These are phyloP conservation scores for Psilocybe cubensis DNA, from an alignment of 768 basidiomycete species.

Conservation along the genomic window DNA sequence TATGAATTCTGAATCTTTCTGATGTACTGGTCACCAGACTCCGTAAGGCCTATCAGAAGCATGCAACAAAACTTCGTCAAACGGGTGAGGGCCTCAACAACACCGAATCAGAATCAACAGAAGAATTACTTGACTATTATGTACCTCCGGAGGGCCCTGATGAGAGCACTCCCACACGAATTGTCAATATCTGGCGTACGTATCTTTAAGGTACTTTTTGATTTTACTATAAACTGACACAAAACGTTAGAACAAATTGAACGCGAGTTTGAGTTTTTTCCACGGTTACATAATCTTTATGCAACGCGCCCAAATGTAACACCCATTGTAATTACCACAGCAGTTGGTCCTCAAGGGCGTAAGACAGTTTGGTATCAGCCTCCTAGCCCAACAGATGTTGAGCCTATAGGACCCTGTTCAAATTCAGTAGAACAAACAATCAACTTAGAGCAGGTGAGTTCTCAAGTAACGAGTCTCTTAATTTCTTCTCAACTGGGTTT, in stretches of 20 bases:
- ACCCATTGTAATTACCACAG: slow-evolving; percentile 30
- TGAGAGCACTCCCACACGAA: slow-evolving; percentile 16
- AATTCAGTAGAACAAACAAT: neutral
- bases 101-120: neutral
- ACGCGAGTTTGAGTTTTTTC: slow-evolving; percentile 24
- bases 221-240: neutral
- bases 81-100: slow-evolving; percentile 23
- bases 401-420: neutral
- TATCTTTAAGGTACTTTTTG: neutral
- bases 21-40: slow-evolving; percentile 10
- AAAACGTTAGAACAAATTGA: slow-evolving; percentile 22
- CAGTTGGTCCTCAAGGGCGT: slow-evolving; percentile 25
- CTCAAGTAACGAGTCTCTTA: neutral
- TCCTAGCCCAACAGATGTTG: neutral
- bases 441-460: neutral
- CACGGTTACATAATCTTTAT: slow-evolving; percentile 17
- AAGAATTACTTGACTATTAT: slow-evolving; percentile 12
- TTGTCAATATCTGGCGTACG: slow-evolving; percentile 30
- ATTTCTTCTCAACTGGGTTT: neutral
- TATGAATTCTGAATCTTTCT: neutral
- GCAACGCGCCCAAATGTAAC: slow-evolving; percentile 25
- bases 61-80: slow-evolving; percentile 17
- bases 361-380: slow-evolving; percentile 22
- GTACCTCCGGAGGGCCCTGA: slow-evolving; percentile 20
- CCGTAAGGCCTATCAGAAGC: slow-evolving; percentile 13